A percentile compares a stretch with the other conserved stretches of the same genome.
Evolutionary conservation across 2,329 filamentous ascomycete species (phyloP).

Genomic region (Monosporascus sp.): DNA sequence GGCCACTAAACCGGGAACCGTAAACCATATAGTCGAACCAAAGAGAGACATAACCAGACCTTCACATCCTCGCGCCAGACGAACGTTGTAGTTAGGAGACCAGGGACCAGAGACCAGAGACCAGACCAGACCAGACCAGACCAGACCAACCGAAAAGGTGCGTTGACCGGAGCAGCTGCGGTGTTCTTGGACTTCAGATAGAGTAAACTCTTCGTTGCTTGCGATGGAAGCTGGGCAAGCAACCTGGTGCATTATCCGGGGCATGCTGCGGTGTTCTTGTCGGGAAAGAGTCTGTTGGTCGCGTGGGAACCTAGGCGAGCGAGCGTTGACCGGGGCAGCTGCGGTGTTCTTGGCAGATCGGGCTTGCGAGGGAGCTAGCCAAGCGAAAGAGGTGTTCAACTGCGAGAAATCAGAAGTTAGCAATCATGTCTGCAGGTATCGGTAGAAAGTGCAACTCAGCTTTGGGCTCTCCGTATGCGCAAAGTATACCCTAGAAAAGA

Average conservation of each 20-base stretch:
- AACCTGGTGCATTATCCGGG: background rate
- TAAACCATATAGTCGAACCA: no score
- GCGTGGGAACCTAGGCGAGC: no score
- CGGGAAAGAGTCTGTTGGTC: no score
- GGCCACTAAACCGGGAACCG: no score
- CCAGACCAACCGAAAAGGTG: background rate
- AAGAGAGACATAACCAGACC: no score
- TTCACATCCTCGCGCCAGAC: background rate
- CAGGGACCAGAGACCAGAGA: no score
- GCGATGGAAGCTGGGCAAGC: no score
- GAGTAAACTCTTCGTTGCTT: no score
- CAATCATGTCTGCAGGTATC: background rate
- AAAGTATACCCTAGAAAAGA: no score
- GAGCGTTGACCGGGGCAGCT: background rate
- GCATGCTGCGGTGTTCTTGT: background rate
- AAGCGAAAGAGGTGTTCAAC: background rate
- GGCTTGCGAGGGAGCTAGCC: background rate
- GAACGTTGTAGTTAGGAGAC: background rate
- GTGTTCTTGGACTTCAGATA: conserved; percentile 3
- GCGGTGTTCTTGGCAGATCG: background rate
- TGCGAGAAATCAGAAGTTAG: background rate
- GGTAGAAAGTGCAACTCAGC: conserved; percentile 3
- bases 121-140: background rate
- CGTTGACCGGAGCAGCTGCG: conserved; percentile 6
- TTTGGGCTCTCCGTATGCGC: background rate